phyloP scores from a whole-genome alignment of 2,329 filamentous ascomycete genomes.

The Epicoccum nigrum region DNA sequence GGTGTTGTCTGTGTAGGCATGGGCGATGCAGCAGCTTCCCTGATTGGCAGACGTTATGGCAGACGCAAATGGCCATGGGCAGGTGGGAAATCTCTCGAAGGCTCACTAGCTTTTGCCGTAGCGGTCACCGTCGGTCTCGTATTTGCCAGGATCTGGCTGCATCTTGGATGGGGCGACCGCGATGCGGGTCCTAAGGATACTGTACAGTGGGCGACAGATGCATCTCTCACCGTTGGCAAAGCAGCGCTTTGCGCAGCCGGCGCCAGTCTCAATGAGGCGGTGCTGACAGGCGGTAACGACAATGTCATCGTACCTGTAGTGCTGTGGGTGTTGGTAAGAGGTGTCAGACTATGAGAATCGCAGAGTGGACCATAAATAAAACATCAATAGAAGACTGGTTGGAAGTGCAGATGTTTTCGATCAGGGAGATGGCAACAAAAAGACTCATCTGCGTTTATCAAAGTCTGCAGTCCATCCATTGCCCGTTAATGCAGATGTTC shows the following conservation, averaged over 20 bases:
- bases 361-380: not conserved
- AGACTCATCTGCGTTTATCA: too few species aligned
- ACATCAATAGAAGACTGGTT: not conserved
- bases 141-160: slow-evolving; percentile 74
- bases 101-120: slow-evolving; percentile 76
- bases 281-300: slow-evolving; percentile 95
- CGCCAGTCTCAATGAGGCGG: slow-evolving; percentile 91
- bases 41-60: slow-evolving; percentile 87
- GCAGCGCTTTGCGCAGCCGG: slow-evolving; percentile 72
- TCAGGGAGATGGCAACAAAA: too few species aligned
- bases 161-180: slow-evolving; percentile 68
- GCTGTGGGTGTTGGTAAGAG: slow-evolving; percentile 89
- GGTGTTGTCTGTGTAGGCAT: slow-evolving; percentile 94
- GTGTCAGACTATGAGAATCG: slow-evolving; percentile 57
- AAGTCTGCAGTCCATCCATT: too few species aligned
- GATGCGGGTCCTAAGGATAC: slow-evolving; percentile 43
- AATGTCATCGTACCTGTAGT: slow-evolving; percentile 96
- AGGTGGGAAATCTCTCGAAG: slow-evolving; percentile 93
- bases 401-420: not conserved
- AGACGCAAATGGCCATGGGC: slow-evolving; percentile 94
- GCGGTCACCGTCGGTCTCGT: slow-evolving; percentile 80
- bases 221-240: slow-evolving; percentile 57
- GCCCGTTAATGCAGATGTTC: too few species aligned
- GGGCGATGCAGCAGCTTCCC: slow-evolving; percentile 89
- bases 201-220: slow-evolving; percentile 45